Evolutionary conservation across 345 rosid genomes (phyloP), one percentile per base, ranked within the genome.

Genomic region (Camelina neglecta): DNA sequence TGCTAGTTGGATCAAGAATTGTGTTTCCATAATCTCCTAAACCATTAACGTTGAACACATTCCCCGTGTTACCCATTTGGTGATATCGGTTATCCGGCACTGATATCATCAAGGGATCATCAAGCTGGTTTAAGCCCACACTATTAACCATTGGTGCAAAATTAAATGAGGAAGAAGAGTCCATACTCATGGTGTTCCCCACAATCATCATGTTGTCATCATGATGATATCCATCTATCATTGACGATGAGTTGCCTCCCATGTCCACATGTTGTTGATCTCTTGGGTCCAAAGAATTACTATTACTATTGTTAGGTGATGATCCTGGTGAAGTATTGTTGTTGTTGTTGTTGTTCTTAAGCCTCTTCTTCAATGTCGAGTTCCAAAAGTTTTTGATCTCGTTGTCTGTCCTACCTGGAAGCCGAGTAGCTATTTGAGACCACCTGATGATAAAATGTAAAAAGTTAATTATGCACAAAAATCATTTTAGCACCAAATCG

Each of bases 341-440:
- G 65, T 48, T 79, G 18, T 18, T 18, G 80, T 60, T 79, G 80
- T 64, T 80, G 36, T 69, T 78, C 80, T 84, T 91, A 63, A 86
- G 48, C 79, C 89, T 88, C 72, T 88, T 93, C 87, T 91, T 93
- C 49, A 89, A 18, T 11, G 97, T 87, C 0, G 98, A 91, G 82
- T 93, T 93, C 97, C 98, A 93, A 61, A 93, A 93, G 71, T 93
- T 93, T 82, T 93, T 93, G 78, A 93, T 91, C 79, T 93, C 98
- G 4, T 93, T 93, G 73, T 93, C 97, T 8, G 97, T 91, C 61
- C 97, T 82, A 55, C 98, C 98, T 8, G 98, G 93, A 74, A 93
- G 92, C 65, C 96, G 80, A 44, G 96, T 96, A 47, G 97, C 97
- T 12, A 91, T 93, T 39, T 93, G 98, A 67, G 98, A 91, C 98